A percentile compares a stretch with the other conserved stretches of the same genome.
These are phyloP conservation scores for Podosphaera xanthii DNA, from an alignment of 2,329 filamentous ascomycete species.

Conservation along the genomic window DNA sequence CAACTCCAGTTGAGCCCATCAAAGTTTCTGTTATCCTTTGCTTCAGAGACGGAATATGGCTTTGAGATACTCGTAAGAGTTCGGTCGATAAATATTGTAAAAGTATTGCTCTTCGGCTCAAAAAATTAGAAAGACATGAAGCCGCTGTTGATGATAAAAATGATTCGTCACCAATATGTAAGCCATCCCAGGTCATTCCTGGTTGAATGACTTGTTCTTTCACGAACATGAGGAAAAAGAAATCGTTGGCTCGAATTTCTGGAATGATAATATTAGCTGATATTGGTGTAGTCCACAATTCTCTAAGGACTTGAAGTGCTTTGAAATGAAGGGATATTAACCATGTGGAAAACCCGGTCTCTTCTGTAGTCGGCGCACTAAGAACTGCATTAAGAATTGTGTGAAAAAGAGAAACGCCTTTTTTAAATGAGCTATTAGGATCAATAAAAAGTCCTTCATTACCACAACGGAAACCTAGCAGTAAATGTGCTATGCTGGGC, in stretches of 20 bases:
- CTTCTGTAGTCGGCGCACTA: slow-evolving; percentile 37
- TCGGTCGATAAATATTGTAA: slow-evolving; percentile 75
- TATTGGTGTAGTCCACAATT: slow-evolving; percentile 64
- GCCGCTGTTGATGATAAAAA: slow-evolving; percentile 32
- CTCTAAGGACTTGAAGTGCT: slow-evolving; percentile 49
- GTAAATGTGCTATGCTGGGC: slow-evolving; percentile 72
- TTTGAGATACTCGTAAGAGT: slow-evolving; percentile 52
- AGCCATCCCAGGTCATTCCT: slow-evolving; percentile 51
- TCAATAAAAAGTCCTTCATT: slow-evolving; percentile 46
- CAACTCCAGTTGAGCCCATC: slow-evolving; percentile 49
- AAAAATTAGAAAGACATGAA: slow-evolving; percentile 32
- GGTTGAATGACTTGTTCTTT: slow-evolving; percentile 48
- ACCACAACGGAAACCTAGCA: slow-evolving; percentile 69
- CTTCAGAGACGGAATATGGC: slow-evolving; percentile 46
- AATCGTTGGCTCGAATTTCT: slow-evolving; percentile 58
- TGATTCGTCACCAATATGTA: slow-evolving; percentile 32
- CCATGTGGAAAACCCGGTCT: slow-evolving; percentile 36
- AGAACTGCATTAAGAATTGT: slow-evolving; percentile 50
- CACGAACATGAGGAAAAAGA: slow-evolving; percentile 56
- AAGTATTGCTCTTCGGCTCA: slow-evolving; percentile 52
- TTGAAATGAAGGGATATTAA: slow-evolving; percentile 45
- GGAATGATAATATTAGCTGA: slow-evolving; percentile 53
- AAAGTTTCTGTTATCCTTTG: slow-evolving; percentile 46
- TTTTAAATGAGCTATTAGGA: slow-evolving; percentile 45
- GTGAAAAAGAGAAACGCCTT: slow-evolving; percentile 61